These are phyloP conservation scores for Chaetoceros tenuissimus DNA, from an alignment of 108 stramenopile genomes.

Conservation along the genomic window DNA sequence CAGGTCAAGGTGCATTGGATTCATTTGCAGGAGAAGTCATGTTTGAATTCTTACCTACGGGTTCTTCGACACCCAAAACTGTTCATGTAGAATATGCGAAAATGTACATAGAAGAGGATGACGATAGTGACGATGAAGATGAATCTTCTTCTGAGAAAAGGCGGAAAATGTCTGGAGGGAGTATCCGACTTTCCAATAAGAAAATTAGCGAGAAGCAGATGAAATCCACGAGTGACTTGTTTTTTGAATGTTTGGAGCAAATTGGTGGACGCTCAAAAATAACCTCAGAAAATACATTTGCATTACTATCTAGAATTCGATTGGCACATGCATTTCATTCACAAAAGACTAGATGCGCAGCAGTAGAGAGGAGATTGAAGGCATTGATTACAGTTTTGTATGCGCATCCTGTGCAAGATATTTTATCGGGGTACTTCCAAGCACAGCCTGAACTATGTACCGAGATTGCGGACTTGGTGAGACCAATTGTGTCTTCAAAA, in stretches of 20 bases:
- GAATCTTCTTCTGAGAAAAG: conserved; percentile 17
- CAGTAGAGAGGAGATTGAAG: conserved; percentile 60
- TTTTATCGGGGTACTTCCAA: conserved; percentile 71
- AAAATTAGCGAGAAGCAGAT: background rate
- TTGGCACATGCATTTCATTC: conserved; percentile 64
- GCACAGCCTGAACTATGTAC: conserved; percentile 87
- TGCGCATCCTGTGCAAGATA: conserved; percentile 66
- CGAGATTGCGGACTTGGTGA: conserved; percentile 80
- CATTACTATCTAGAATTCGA: conserved; percentile 66
- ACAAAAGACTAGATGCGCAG: conserved; percentile 34
- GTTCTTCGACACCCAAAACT: background rate
- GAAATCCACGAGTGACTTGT: conserved; percentile 42
- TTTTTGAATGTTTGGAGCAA: conserved; percentile 35
- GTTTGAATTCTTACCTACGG: conserved; percentile 31
- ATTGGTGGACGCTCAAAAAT: conserved; percentile 22
- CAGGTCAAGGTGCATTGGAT: conserved; percentile 26
- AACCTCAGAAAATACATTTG: conserved; percentile 64
- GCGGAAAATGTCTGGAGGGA: conserved; percentile 12
- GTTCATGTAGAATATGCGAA: conserved; percentile 11
- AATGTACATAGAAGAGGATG: conserved; percentile 12
- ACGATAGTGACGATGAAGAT: conserved; percentile 10
- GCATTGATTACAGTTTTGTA: conserved; percentile 69
- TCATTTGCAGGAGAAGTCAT: conserved; percentile 33
- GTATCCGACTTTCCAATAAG: background rate
- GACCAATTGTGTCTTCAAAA: conserved; percentile 57